Percentiles rank a stretch among this genome's conserved stretches.
Evolutionary conservation across 148 eudicot genomes (phyloP).

Genomic region (Rhododendron henanense): DNA sequence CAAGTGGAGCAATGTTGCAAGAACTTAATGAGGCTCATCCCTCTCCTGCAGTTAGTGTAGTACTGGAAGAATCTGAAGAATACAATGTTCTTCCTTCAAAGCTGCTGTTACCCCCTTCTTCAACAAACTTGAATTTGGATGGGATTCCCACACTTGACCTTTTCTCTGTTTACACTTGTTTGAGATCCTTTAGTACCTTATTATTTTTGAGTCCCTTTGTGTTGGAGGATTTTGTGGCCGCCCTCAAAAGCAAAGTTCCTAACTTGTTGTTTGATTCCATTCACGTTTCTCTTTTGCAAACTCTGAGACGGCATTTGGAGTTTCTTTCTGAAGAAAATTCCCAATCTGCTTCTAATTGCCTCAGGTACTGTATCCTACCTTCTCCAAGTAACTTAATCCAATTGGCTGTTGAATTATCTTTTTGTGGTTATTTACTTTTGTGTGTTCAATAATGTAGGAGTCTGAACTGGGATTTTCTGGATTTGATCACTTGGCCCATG

Average conservation of each 20-base stretch:
- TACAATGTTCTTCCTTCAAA: constrained; percentile 40
- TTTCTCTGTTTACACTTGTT: constrained; percentile 78
- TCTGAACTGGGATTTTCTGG: constrained; percentile 93
- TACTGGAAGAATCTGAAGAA: constrained; percentile 34
- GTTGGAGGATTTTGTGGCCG: constrained; percentile 77
- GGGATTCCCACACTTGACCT: constrained; percentile 63
- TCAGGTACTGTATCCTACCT: constrained; percentile 55
- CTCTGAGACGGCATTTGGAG: constrained; percentile 69
- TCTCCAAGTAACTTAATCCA: not conserved
- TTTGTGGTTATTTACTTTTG: constrained; percentile 9
- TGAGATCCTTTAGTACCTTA: constrained; percentile 80
- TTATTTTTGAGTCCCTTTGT: constrained; percentile 85
- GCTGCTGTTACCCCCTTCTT: constrained; percentile 75
- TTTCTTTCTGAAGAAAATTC: constrained; percentile 61
- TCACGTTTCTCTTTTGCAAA: constrained; percentile 74
- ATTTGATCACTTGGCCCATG: constrained; percentile 86
- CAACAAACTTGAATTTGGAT: constrained; percentile 49
- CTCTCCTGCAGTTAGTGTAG: constrained; percentile 40
- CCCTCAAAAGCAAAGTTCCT: constrained; percentile 54
- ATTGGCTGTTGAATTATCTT: not conserved
- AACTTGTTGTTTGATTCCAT: constrained; percentile 64
- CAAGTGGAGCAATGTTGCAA: constrained; percentile 18
- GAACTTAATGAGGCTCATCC: constrained; percentile 30
- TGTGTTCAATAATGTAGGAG: constrained; percentile 39
- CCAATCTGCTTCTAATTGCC: constrained; percentile 62